Conservation (phyloP, 495 filamentous ascomycete species). For the Durotheca rogersii region DNA sequence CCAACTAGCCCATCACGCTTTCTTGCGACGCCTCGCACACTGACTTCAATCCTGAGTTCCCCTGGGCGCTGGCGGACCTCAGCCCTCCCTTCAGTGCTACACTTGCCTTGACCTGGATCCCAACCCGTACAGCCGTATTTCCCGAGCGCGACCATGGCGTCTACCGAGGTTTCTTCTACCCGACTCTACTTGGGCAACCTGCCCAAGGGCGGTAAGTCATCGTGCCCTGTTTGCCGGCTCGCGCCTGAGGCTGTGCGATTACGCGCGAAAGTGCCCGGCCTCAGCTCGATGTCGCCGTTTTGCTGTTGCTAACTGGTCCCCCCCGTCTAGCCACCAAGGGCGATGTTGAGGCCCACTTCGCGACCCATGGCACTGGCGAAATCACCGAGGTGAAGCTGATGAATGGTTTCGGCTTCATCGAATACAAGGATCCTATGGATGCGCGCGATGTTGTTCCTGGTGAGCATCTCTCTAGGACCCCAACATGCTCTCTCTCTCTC, state of each 20-base stretch:
- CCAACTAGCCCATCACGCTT: constrained; percentile 8
- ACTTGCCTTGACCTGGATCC: constrained; percentile 8
- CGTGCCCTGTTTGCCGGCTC: constrained; percentile 29
- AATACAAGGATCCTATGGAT: constrained; percentile 97
- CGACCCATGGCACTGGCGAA: constrained; percentile 90
- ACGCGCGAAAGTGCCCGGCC: constrained; percentile 7
- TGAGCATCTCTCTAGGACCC: constrained; percentile 49
- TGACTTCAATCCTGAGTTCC: constrained; percentile 4
- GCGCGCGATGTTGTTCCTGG: constrained; percentile 96
- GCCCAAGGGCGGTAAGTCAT: constrained; percentile 85
- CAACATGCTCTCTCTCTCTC: constrained; percentile 10
- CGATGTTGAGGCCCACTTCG: constrained; percentile 95
- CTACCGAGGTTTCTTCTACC: constrained; percentile 80
- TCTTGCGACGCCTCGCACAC: constrained; percentile 6
- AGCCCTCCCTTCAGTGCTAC: constrained; percentile 2
- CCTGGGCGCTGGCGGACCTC: constrained; percentile 8
- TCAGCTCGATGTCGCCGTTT: constrained; percentile 22
- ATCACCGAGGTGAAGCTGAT: constrained; percentile 99
- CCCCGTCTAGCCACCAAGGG: constrained; percentile 78
- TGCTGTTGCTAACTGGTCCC: constrained; percentile 29
- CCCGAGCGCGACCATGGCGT: constrained; percentile 45
- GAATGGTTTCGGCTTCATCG: constrained; percentile 99
- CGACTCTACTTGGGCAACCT: constrained; percentile 97
- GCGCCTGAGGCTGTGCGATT: constrained; percentile 21
- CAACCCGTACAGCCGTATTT: constrained; percentile 12